phyloP scores from a whole-genome alignment of 1,139 yeast genomes.

The Geotrichum bryndzae region DNA sequence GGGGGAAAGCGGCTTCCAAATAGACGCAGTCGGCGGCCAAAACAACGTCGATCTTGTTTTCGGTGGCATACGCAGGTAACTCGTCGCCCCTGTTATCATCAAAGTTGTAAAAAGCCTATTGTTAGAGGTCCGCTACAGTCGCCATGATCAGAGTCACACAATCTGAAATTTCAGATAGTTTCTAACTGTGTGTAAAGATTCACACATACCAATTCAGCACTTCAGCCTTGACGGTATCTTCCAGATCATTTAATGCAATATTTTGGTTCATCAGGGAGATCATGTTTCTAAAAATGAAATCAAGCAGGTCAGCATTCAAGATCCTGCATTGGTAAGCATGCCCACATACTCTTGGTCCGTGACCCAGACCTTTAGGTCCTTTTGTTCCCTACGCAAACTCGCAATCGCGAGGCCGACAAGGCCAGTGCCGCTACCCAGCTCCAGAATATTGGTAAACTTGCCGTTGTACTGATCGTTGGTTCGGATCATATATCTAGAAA shows the following conservation, averaged over 20 bases:
- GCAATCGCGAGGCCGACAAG: constrained; percentile 44
- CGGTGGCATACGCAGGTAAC: constrained; percentile 35
- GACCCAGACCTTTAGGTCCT: constrained; percentile 38
- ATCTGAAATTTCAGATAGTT: background rate
- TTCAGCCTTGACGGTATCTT: constrained; percentile 37
- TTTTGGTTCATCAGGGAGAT: constrained; percentile 45
- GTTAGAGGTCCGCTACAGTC: background rate
- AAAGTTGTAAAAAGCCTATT: background rate
- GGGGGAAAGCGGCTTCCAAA: constrained; percentile 47
- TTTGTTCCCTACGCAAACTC: constrained; percentile 26
- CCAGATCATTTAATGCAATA: constrained; percentile 38
- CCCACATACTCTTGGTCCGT: constrained; percentile 38
- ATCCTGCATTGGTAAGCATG: background rate
- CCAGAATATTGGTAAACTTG: constrained; percentile 37
- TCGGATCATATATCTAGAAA: constrained; percentile 42
- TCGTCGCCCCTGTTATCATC: constrained; percentile 37
- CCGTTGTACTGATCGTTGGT: constrained; percentile 23
- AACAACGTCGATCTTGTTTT: constrained; percentile 39
- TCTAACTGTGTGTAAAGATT: background rate
- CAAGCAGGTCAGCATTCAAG: constrained; percentile 6
- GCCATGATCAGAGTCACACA: background rate
- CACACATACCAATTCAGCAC: constrained; percentile 41
- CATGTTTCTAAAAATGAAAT: constrained; percentile 31
- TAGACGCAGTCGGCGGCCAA: constrained; percentile 57
- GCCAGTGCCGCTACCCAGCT: constrained; percentile 54